These are phyloP conservation scores for Pholiota molesta DNA, from an alignment of 768 basidiomycete species.

Conservation along the genomic window DNA sequence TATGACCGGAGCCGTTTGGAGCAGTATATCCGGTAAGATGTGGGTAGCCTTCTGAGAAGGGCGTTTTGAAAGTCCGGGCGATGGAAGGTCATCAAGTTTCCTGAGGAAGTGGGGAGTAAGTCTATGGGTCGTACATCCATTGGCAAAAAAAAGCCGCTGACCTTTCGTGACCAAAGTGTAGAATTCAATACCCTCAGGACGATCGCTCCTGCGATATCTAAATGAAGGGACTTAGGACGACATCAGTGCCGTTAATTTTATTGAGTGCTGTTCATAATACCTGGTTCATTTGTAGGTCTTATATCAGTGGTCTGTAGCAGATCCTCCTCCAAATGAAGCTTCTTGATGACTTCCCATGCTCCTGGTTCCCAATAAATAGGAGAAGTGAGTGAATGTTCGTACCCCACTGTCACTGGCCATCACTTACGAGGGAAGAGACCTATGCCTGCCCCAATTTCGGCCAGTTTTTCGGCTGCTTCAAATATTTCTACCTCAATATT, in stretches of 20 bases:
- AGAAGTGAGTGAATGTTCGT: not conserved
- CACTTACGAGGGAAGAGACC: slow-evolving; percentile 51
- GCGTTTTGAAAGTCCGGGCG: slow-evolving; percentile 68
- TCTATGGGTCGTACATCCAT: too few relatives aligned
- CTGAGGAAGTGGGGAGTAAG: slow-evolving; percentile 28
- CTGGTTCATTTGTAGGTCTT: slow-evolving; percentile 42
- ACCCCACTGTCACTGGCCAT: not conserved
- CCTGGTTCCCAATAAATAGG: slow-evolving; percentile 31
- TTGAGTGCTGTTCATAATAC: slow-evolving; percentile 23
- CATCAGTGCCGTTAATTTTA: not conserved
- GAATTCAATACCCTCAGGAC: slow-evolving; percentile 54
- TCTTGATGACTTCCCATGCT: slow-evolving; percentile 50
- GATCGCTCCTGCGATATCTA: slow-evolving; percentile 64
- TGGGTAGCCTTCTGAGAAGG: slow-evolving; percentile 52
- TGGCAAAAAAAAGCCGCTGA: slow-evolving; percentile 27
- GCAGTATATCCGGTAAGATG: slow-evolving; percentile 48
- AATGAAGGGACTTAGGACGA: slow-evolving; percentile 48
- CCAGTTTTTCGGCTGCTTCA: slow-evolving; percentile 51
- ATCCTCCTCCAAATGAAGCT: slow-evolving; percentile 49
- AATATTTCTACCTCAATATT: slow-evolving; percentile 61
- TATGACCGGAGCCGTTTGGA: slow-evolving; percentile 65
- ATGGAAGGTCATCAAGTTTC: slow-evolving; percentile 57
- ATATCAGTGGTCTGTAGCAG: slow-evolving; percentile 41
- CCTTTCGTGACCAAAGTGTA: slow-evolving; percentile 60
- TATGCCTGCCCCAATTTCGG: slow-evolving; percentile 66